Evolutionary conservation across 2,329 filamentous ascomycete species (phyloP), one percentile per base, ranked within the genome.

Genomic region (Rutstroemia sp.): DNA sequence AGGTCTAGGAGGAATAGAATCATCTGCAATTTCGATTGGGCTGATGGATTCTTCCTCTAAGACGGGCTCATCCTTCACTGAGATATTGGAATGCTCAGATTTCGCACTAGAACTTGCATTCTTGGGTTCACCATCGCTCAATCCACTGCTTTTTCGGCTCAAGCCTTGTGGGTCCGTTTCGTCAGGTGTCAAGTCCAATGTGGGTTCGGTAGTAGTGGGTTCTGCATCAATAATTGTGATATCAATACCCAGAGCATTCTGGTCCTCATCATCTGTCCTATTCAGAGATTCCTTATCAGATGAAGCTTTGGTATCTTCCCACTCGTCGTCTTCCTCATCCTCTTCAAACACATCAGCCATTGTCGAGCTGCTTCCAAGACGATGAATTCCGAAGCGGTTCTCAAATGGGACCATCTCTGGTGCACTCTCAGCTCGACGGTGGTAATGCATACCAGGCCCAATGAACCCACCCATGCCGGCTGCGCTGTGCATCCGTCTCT

Each of bases 291-390:
- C 66, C 54, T 69, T 70, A 52, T 69, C 65, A 23, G 66, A 68
- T 8, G 67, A 60, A 37, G 63, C 60, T 49, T 68, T 69, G 45
- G 67, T 27, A 62, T 72, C 57, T 63, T 72, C 62, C 73, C 73
- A 60, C 17, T 75, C 73, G 19, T 77, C 77, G 12, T 83, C 78
- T 64, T 83, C 78, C 63, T 91, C 88, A 27, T 92, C 88, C 64
- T 92, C 89, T 67, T 94, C 89, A 61, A 92, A 94, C 1, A 94
- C 89, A 67, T 92, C 89, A 0, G 86, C 88, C 88, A 94, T 92
- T 0, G 86, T 86, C 0, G 86, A 84, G 62, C 81, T 82, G 68
- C 83, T 87, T 41, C 79, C 80, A 51, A 84, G 84, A 16, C 82
- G 78, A 57, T 81, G 78, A 25, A 70, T 61, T 44, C 79, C 80